Evolutionary conservation across 2,329 filamentous ascomycete species (phyloP), one percentile per base, ranked within the genome.

Genomic region (Epichloe baconii): DNA sequence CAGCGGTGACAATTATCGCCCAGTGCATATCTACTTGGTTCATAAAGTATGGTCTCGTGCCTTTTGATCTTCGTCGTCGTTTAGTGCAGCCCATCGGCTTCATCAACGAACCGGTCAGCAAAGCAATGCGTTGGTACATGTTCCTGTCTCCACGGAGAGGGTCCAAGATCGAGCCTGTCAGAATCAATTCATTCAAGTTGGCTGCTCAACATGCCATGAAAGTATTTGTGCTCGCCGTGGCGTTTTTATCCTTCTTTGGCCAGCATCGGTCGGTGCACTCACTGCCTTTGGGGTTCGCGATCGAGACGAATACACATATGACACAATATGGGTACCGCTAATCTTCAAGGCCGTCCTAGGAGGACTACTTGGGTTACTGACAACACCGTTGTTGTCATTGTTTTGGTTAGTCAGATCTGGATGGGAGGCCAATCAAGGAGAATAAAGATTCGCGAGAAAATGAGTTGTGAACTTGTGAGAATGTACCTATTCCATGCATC

Each of bases 21-120:
- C 75, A 78, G 59, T 70, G 65, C 55, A 59, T 74, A 54, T 63
- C 76, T 45, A 78, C 75, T 21, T 79, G 75, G 75, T 62, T 75
- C 48, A 63, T 75, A 42, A 73, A 77, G 58, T 62, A 69, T 37
- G 52, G 68, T 31, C 59, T 77, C n/a, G 73, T 78, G 26, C 70
- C 70, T 56, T 63, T 64, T 21, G 74, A 78, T 60, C 62, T 79
- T 19, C 64, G 61, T 21, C 62, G 62, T 36, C 70, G 72, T 36
- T 65, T 63, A 8, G 66, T 78, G 44, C 68, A 72, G 52, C 69
- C 76, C 26, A 68, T 77, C 34, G 72, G 72, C 36, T 73, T 72
- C 55, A 53, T 70, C 54, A 56, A 59, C 5, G 60, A 71, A 56
- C 73, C 71, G 0, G 53, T 53, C 2, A 48, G 50, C 40, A 58